phyloP scores from a whole-genome alignment of 768 basidiomycete species.

The Phlebiopsis gigantea region DNA sequence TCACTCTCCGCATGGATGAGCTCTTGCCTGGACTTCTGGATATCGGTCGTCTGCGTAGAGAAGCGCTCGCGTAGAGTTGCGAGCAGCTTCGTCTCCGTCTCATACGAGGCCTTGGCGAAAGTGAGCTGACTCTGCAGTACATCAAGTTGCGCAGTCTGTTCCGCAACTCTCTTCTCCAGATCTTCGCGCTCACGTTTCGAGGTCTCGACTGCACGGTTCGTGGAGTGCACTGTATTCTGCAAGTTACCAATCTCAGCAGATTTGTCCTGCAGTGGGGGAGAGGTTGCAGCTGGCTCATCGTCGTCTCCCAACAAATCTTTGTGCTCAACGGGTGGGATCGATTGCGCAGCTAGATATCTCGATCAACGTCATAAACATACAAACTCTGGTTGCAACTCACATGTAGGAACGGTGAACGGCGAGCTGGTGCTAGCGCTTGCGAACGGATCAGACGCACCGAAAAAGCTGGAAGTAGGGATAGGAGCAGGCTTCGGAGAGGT shows the following conservation, averaged over 20 bases:
- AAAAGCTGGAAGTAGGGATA: constrained; percentile 20
- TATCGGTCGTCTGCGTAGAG: constrained; percentile 59
- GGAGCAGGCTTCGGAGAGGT: constrained; percentile 25
- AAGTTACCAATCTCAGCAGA: constrained; percentile 86
- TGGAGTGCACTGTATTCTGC: constrained; percentile 80
- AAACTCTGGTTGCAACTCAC: background rate
- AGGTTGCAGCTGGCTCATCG: constrained; percentile 35
- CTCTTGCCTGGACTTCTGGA: constrained; percentile 68
- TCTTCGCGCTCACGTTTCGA: constrained; percentile 60
- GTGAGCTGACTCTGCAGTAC: constrained; percentile 80
- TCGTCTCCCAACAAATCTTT: constrained; percentile 74
- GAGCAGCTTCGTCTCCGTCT: constrained; percentile 73
- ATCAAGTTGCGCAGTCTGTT: constrained; percentile 70
- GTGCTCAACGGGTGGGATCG: constrained; percentile 13
- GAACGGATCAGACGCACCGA: constrained; percentile 46
- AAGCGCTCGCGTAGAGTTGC: constrained; percentile 64
- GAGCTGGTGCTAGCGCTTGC: constrained; percentile 3
- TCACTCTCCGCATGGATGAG: constrained; percentile 91
- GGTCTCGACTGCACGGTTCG: constrained; percentile 62
- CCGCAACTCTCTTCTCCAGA: constrained; percentile 59
- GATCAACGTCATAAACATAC: background rate
- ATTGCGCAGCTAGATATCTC: constrained; percentile 1
- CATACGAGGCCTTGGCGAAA: constrained; percentile 78
- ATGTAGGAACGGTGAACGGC: constrained; percentile 38
- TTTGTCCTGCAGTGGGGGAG: constrained; percentile 59